Conservation (phyloP, 768 basidiomycete genomes). For the Mycena alexandri region DNA sequence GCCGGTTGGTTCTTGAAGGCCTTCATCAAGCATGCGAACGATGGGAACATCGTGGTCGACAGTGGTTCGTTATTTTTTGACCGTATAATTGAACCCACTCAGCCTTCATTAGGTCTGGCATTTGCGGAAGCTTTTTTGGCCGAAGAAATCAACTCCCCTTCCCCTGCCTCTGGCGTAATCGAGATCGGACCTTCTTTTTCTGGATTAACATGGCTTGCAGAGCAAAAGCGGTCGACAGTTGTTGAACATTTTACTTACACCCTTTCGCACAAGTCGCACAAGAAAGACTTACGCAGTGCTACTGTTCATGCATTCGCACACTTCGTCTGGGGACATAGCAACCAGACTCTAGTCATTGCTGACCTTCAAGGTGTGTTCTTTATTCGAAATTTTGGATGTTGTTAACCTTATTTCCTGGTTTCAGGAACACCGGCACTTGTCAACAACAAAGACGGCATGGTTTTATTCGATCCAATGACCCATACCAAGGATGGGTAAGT, state of each 20-base stretch:
- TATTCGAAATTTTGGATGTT: too few species aligned
- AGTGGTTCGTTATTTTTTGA: neutral
- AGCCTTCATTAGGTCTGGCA: neutral
- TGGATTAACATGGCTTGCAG: slow-evolving; percentile 8
- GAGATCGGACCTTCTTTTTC: neutral
- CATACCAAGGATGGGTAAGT: too few species aligned
- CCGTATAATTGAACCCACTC: neutral
- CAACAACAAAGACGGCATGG: too few species aligned
- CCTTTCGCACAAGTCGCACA: slow-evolving; percentile 1
- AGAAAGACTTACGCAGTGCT: slow-evolving; percentile 9
- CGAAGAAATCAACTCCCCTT: neutral
- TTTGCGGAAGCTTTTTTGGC: neutral
- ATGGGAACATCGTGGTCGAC: neutral
- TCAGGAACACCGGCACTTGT: too few species aligned
- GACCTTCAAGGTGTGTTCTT: slow-evolving; percentile 6
- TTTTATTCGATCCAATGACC: too few species aligned
- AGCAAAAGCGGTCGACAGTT: slow-evolving; percentile 2
- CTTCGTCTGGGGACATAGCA: slow-evolving; percentile 15
- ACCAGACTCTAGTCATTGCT: slow-evolving; percentile 1
- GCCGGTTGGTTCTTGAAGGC: neutral
- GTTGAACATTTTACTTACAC: slow-evolving; percentile 5
- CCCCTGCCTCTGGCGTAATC: slow-evolving; percentile 2
- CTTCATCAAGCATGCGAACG: neutral
- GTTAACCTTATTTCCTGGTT: too few species aligned
- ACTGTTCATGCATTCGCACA: slow-evolving; percentile 10